Percentiles rank a stretch among this genome's conserved stretches.
These are phyloP conservation scores for Warburgia ugandensis DNA, from an alignment of 164 flowering plant species.

Conservation along the genomic window DNA sequence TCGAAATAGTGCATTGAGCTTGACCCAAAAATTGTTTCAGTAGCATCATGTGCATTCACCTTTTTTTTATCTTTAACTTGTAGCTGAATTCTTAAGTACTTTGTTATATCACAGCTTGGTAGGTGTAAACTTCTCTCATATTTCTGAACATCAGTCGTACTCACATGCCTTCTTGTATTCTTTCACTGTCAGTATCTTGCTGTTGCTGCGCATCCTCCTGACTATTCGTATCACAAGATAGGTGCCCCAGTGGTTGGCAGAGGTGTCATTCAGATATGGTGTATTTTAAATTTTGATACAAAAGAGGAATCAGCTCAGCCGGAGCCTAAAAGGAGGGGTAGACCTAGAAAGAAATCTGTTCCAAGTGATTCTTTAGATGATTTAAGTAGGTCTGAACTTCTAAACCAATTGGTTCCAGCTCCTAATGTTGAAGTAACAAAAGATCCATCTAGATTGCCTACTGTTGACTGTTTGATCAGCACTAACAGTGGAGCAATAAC, in stretches of 20 bases:
- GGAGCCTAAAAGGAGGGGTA: conserved; percentile 58
- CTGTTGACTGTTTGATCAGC: not conserved
- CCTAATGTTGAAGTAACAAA: conserved; percentile 25
- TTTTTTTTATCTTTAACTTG: too few species aligned
- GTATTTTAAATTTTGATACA: conserved; percentile 35
- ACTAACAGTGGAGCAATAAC: not conserved
- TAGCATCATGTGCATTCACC: too few species aligned
- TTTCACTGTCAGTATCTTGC: conserved; percentile 69
- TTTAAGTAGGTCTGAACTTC: conserved; percentile 1
- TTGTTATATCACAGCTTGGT: not conserved
- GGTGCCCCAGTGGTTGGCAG: conserved; percentile 73
- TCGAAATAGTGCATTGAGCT: too few species aligned
- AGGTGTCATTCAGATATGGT: conserved; percentile 93
- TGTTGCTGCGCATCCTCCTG: conserved; percentile 96
- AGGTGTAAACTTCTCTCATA: not conserved
- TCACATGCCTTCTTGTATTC: conserved; percentile 2
- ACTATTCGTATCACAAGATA: conserved; percentile 76
- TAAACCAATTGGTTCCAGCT: conserved; percentile 13
- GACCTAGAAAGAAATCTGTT: conserved; percentile 30
- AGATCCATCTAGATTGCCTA: conserved; percentile 16
- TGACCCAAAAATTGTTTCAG: too few species aligned
- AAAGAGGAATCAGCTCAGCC: conserved; percentile 26
- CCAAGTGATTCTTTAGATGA: conserved; percentile 14
- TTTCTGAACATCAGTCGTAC: too few species aligned
- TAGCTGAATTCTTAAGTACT: too few species aligned